Percentiles rank a stretch among this genome's conserved stretches.
These are phyloP conservation scores for Aphanocladium album DNA, from an alignment of 2,329 filamentous ascomycete genomes.

Conservation along the genomic window DNA sequence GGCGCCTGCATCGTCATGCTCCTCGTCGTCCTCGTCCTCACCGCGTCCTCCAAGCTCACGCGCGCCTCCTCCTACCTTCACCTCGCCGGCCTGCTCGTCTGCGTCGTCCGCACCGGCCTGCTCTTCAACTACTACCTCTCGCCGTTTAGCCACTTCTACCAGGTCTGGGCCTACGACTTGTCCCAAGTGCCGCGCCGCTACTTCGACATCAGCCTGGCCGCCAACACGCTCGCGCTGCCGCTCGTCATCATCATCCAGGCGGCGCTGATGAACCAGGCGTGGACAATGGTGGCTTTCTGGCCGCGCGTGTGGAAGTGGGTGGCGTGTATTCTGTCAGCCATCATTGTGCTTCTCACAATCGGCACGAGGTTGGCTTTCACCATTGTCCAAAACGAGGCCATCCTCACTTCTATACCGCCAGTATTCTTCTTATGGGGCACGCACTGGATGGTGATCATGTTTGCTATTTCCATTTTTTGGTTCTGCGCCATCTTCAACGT, in stretches of 20 bases:
- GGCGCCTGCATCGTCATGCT: constrained; percentile 64
- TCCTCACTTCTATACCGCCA: constrained; percentile 22
- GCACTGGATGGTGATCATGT: constrained; percentile 33
- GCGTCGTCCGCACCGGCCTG: constrained; percentile 55
- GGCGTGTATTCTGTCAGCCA: constrained; percentile 27
- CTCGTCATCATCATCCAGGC: constrained; percentile 41
- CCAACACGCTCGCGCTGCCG: constrained; percentile 38
- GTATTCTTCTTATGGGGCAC: constrained; percentile 31
- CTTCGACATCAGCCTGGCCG: constrained; percentile 32
- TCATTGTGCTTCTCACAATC: constrained; percentile 29
- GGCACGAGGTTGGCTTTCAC: constrained; percentile 29
- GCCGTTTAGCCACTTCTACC: constrained; percentile 57
- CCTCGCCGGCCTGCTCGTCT: constrained; percentile 52
- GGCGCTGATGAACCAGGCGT: constrained; percentile 48
- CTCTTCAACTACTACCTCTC: constrained; percentile 56
- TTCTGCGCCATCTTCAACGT: constrained; percentile 53
- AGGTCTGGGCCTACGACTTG: constrained; percentile 51
- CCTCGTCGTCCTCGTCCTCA: constrained; percentile 61
- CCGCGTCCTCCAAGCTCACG: constrained; percentile 57
- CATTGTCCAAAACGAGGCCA: constrained; percentile 31
- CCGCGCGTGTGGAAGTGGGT: constrained; percentile 27
- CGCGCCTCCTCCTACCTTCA: constrained; percentile 65
- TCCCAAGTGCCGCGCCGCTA: constrained; percentile 38
- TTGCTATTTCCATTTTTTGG: constrained; percentile 42
- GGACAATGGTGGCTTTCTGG: constrained; percentile 49